phyloP scores from a whole-genome alignment of 1,284 basidiomycete species.

The Coniferiporia sulphurascens region DNA sequence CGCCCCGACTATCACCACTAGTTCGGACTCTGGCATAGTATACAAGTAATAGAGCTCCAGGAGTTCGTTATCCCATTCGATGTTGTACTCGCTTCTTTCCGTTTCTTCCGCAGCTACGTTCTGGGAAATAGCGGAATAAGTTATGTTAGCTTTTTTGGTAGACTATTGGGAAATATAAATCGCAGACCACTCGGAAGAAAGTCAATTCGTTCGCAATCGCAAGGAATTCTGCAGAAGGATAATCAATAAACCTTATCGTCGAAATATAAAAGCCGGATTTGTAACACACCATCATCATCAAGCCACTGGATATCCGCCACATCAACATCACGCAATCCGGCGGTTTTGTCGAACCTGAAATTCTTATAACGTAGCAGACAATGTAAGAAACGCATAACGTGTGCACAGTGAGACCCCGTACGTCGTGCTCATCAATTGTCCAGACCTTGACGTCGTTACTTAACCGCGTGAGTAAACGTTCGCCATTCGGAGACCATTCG shows the following conservation, averaged over 20 bases:
- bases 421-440: conserved; percentile 5
- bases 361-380: neutral
- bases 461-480: conserved; percentile 7
- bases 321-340: neutral
- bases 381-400: neutral
- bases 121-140: neutral
- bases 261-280: neutral
- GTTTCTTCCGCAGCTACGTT: neutral
- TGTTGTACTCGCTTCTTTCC: neutral
- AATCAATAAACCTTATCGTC: neutral
- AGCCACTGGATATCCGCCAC: conserved; percentile 16
- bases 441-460: conserved; percentile 13
- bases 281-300: conserved; percentile 12
- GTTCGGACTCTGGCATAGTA: conserved; percentile 9
- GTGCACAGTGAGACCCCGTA: neutral
- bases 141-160: neutral
- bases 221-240: conserved; percentile 8
- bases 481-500: conserved; percentile 13
- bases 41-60: conserved; percentile 12
- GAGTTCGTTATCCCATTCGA: neutral
- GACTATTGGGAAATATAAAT: no score
- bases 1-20: conserved; percentile 8
- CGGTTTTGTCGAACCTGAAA: neutral
- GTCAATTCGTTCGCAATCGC: conserved; percentile 12
- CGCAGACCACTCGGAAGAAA: conserved; percentile 13